Evolutionary conservation across 495 filamentous ascomycete genomes (phyloP), one percentile per base, ranked within the genome.

Genomic region (Viridothelium virens): DNA sequence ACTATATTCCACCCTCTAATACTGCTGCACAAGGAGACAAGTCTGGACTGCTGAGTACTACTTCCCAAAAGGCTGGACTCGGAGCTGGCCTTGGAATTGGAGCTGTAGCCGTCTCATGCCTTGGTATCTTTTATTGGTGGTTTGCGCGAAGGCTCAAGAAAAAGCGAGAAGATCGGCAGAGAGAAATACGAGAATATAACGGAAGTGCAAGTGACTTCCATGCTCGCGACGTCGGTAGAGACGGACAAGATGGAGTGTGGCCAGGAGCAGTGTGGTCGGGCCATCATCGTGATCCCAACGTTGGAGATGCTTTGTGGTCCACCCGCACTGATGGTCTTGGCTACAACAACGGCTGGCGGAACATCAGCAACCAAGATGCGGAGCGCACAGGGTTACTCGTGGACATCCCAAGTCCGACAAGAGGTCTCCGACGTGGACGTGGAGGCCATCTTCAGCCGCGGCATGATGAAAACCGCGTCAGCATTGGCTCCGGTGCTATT

Each of bases 41-140:
- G 5, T 56, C n/a, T 12, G 76, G 68, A 56, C 38, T 68, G 67
- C 39, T 76, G 2, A 68, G 71, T 66, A 68, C 77, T 3, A 73
- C 76, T 4, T 77, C 78, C 3, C 77, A 86, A 69, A 85, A 87
- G 64, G 79, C 83, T 16, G 88, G 86, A 7, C 79, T 96, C 0
- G 91, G 90, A 6, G 80, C 86, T n/a, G 91, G 93, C 0, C 67
- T 96, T 1, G 88, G 87, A 6, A 69, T 95, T 31, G 88, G 88
- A 1, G 72, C 88, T 2, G 77, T 84, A 3, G 79, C 85, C 2
- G 72, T 86, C 6, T 69, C 86, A 2, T 73, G 76, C 0, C 71
- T 85, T 2, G 68, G 84, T 3, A 61, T 84, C 2, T 72, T 85
- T 36, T 86, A 78, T 71, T 79, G 86, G 67, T 84, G 81, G 74